Conservation (phyloP, 352 stramenopile species). For the Phytopythium litorale region DNA sequence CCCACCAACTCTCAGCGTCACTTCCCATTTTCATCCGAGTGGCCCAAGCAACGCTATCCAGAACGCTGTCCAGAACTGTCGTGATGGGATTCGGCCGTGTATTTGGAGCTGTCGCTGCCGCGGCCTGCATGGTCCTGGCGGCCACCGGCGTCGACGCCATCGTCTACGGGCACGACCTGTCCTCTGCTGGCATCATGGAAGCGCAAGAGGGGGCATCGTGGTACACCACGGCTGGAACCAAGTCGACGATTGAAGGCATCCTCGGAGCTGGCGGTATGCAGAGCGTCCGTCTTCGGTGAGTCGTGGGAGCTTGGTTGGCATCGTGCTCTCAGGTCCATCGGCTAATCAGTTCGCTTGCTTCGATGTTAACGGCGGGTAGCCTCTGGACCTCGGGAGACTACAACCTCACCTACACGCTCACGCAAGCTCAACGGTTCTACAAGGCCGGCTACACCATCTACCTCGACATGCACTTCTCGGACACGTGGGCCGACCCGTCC, state of each 20-base stretch:
- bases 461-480: conserved; percentile 32
- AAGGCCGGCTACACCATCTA: conserved; percentile 22
- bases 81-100: not conserved
- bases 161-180: conserved; percentile 27
- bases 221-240: conserved; percentile 15
- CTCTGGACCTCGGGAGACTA: conserved; percentile 29
- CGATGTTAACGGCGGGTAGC: conserved; percentile 14
- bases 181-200: conserved; percentile 22
- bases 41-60: not conserved
- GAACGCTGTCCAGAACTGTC: not conserved
- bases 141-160: conserved; percentile 18
- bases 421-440: conserved; percentile 20
- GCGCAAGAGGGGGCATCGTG: conserved; percentile 16
- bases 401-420: conserved; percentile 23
- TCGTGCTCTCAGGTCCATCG: not conserved
- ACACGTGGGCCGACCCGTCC: conserved; percentile 23
- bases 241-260: conserved; percentile 21
- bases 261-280: conserved; percentile 24
- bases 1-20: not conserved
- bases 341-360: not conserved
- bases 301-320: not conserved
- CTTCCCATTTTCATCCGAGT: not conserved
- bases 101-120: not conserved
- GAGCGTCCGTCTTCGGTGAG: conserved; percentile 29
- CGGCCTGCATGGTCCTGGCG: not conserved